Evolutionary conservation across 2,329 filamentous ascomycete genomes (phyloP).

Genomic region (Colletotrichum theobromicola): DNA sequence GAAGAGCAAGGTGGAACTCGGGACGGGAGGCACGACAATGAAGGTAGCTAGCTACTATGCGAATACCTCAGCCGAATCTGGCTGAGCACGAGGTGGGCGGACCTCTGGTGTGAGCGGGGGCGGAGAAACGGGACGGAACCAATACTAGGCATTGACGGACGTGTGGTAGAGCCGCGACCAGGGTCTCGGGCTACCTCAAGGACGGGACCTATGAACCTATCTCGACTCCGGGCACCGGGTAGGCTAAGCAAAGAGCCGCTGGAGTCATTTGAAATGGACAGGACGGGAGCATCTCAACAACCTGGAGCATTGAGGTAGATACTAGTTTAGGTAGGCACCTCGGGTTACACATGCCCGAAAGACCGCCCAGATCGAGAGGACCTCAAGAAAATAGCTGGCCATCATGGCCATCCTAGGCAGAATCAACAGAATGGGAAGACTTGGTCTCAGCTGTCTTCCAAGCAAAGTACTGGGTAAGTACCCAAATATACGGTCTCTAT

Average conservation of each 20-base stretch:
- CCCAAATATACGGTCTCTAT: neutral
- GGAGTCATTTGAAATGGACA: neutral
- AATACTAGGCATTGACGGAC: neutral
- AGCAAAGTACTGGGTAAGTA: neutral
- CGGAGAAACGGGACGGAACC: conserved; percentile 2
- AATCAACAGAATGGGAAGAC: neutral
- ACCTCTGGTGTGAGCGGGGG: neutral
- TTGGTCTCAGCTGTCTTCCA: neutral
- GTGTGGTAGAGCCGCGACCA: neutral
- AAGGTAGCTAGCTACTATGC: neutral
- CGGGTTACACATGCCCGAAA: neutral
- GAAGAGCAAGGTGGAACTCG: neutral
- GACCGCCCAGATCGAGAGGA: neutral
- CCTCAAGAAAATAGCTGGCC: neutral
- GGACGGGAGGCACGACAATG: neutral
- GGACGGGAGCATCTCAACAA: neutral
- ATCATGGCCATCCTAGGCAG: neutral
- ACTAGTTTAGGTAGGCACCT: neutral
- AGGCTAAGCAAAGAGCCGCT: neutral
- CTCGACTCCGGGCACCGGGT: neutral
- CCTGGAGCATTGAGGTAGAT: neutral
- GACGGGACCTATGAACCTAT: neutral
- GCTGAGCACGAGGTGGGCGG: too few relatives aligned
- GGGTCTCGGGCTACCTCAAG: neutral
- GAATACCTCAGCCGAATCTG: neutral